Base-by-base conservation (phyloP, 163 green algal genomes). In the Chlorella variabilis region DNA sequence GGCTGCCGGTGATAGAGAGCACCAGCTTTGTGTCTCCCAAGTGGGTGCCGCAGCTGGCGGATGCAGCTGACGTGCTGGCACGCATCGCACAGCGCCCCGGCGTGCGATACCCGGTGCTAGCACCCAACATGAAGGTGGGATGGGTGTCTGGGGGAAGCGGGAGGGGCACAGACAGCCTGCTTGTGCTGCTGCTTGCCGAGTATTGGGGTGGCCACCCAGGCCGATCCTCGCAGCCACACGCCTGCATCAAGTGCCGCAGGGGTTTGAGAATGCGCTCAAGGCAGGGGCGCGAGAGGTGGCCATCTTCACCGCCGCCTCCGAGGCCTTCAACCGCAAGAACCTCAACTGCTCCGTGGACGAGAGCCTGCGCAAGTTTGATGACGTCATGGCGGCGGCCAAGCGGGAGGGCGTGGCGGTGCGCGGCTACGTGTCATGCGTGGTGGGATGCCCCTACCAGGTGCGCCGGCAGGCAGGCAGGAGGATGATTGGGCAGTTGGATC, bases 21-120 rank as follows among this genome's bases (percentile, higher is more conserved):
- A 98, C 95, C 27, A 93, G 82, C 74, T 98, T 98, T 87, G 95
- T 98, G 33, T 95, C 89, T 8, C 95, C 94, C 18, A 98, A 98
- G 74, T 96, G 91, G 92, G 93, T 98, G 51, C 94, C 94, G 1
- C 95, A 98, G 87, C 86, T 98, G 62, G 93, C 93, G 11, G 95
- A 98, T 85, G 89, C 84, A 17, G 83, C 81, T 2, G 90, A 96
- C 13, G 94, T 98, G 6, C 89, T 98, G 84, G 58, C 68, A 18
- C n/a, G 45, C 9, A 93, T 98, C 18, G 27, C 67, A 6, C 73
- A 62, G 61, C 58, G 42, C 4, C 75, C 75, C 1, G 91, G 90
- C 7, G 86, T 92, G 38, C 74, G 82, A 7, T 98, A 98, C 82
- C 91, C 94, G 4, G 95, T 96, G 36, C 91, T 98, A 1, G 93